phyloP scores from a whole-genome alignment of 208 protist genomes.

The Strigomonas oncopelti region DNA sequence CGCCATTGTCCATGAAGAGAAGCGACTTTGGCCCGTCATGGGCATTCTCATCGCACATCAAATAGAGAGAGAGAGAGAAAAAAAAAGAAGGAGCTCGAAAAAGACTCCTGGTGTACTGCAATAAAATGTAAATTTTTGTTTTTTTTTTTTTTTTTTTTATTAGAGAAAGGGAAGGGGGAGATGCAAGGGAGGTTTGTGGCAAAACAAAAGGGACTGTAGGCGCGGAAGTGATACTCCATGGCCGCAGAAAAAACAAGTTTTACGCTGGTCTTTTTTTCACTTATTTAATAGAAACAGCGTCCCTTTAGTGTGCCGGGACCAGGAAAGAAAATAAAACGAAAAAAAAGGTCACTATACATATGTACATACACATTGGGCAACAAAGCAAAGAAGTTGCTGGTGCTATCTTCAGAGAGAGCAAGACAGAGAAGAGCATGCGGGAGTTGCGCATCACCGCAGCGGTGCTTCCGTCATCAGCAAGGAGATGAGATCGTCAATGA shows the following conservation, averaged over 20 bases:
- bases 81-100: no score
- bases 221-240: no score
- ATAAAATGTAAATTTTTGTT: slow-evolving; percentile 1
- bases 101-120: no score
- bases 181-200: no score
- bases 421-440: no score
- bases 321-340: not conserved
- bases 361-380: not conserved
- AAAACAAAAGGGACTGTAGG: no score
- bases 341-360: not conserved
- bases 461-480: slow-evolving; percentile 31
- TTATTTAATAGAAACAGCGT: slow-evolving; percentile 3
- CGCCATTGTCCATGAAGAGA: slow-evolving; percentile 81
- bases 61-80: no score
- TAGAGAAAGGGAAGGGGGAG: no score
- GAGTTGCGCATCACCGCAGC: not conserved
- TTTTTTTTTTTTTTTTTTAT: slow-evolving; percentile 7
- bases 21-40: slow-evolving; percentile 5
- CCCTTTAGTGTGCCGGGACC: no score
- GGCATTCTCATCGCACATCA: no score
- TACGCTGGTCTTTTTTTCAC: not conserved
- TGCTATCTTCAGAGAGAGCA: no score
- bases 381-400: no score
- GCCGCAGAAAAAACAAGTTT: not conserved
- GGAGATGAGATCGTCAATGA: slow-evolving; percentile 74